Conservation (phyloP, 805 yeast species). For the Kodamaea sagamina region DNA sequence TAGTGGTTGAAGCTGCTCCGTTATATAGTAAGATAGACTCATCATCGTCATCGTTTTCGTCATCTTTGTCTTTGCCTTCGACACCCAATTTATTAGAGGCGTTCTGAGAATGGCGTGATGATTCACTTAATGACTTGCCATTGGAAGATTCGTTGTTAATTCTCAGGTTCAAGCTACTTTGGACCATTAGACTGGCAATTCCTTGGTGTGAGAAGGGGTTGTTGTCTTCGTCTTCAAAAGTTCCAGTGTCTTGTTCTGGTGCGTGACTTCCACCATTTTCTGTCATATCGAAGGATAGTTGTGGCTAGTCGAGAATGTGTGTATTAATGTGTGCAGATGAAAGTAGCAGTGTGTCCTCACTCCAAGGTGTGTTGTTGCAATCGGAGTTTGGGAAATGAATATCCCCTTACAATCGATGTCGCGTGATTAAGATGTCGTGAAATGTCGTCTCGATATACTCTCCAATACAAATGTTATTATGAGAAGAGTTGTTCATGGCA, state of each 20-base stretch:
- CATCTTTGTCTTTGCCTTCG: constrained; percentile 4
- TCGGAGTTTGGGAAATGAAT: constrained; percentile 1
- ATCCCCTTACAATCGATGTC: constrained; percentile 1
- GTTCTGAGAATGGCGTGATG: background rate
- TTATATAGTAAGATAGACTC: constrained; percentile 35
- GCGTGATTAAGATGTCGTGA: background rate
- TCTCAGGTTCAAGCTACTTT: constrained; percentile 4
- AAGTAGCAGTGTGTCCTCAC: background rate
- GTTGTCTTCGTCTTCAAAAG: constrained; percentile 36
- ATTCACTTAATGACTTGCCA: constrained; percentile 1
- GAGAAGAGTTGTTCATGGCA: too few relatives aligned
- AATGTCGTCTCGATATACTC: too few relatives aligned
- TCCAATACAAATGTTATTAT: too few relatives aligned
- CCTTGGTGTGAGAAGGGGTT: constrained; percentile 38
- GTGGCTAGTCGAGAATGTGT: background rate
- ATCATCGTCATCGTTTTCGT: constrained; percentile 18
- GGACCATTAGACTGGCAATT: constrained; percentile 25
- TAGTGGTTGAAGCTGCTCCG: constrained; percentile 17
- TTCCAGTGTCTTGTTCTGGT: constrained; percentile 4
- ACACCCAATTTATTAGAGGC: constrained; percentile 6
- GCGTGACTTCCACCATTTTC: background rate
- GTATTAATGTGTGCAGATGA: too few relatives aligned
- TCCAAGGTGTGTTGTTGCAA: too few relatives aligned
- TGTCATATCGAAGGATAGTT: background rate
- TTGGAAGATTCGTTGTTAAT: background rate